These are phyloP conservation scores for Hygrocybe punicea DNA, from an alignment of 768 basidiomycete genomes.

Conservation along the genomic window DNA sequence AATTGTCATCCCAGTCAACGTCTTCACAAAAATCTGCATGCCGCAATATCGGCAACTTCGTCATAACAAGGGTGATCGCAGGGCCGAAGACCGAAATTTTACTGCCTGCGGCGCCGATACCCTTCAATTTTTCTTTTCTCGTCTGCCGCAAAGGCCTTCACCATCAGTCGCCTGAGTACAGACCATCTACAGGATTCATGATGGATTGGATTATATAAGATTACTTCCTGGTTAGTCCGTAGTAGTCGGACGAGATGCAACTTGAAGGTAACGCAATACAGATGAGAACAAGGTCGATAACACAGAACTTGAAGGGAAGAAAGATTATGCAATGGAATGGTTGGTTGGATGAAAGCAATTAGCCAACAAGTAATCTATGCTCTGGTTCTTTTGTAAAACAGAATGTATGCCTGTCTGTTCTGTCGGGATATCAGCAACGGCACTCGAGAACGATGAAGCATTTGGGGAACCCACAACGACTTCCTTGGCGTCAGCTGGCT, in stretches of 20 bases:
- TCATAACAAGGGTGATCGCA: too few species aligned
- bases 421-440: slow-evolving; percentile 17
- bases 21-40: slow-evolving; percentile 13
- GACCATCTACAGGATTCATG: too few species aligned
- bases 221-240: slow-evolving; percentile 35
- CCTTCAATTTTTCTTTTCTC: too few species aligned
- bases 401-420: slow-evolving; percentile 68
- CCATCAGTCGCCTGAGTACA: too few species aligned
- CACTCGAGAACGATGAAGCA: too few species aligned
- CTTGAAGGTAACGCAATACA: slow-evolving; percentile 37
- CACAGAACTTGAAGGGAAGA: slow-evolving; percentile 9
- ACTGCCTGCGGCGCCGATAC: too few species aligned
- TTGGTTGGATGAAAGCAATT: slow-evolving; percentile 21
- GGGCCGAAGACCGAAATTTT: too few species aligned
- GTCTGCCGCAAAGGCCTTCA: too few species aligned
- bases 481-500: slow-evolving; percentile 67
- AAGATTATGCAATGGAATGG: slow-evolving; percentile 5
- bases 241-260: slow-evolving; percentile 19
- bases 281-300: slow-evolving; percentile 19
- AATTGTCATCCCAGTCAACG: slow-evolving; percentile 12
- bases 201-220: slow-evolving; percentile 28
- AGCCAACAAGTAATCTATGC: slow-evolving; percentile 39
- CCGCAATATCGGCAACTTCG: too few species aligned
- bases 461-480: slow-evolving; percentile 61
- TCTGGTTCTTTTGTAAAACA: slow-evolving; percentile 73